Conservation (phyloP, 148 eudicot species). For the Rhododendron molle region DNA sequence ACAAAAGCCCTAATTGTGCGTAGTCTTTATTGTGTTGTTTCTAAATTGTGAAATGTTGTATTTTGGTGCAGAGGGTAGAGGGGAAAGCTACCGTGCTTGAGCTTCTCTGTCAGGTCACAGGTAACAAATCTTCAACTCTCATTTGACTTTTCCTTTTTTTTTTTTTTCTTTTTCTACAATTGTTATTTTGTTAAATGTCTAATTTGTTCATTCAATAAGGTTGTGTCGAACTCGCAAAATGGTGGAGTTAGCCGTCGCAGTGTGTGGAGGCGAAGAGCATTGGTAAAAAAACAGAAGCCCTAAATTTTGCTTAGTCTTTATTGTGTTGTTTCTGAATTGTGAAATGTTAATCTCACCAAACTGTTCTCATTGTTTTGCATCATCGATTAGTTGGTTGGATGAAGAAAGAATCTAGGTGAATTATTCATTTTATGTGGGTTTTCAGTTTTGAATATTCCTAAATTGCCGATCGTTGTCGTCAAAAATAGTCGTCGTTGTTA, state of each 20-base stretch:
- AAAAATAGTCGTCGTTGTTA: conserved; percentile 8
- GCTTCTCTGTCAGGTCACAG: conserved; percentile 29
- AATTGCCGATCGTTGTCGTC: too few relatives aligned
- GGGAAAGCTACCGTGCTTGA: conserved; percentile 13
- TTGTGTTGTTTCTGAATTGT: neutral
- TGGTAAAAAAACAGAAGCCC: conserved; percentile 35
- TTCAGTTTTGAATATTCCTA: too few relatives aligned
- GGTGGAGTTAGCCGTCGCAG: conserved; percentile 37
- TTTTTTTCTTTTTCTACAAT: neutral
- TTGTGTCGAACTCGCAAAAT: conserved; percentile 25
- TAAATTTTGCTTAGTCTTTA: neutral
- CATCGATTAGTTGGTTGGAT: neutral
- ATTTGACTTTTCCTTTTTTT: neutral
- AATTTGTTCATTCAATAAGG: conserved; percentile 21
- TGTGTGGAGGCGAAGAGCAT: conserved; percentile 87
- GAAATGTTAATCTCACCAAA: neutral
- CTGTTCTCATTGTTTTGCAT: neutral
- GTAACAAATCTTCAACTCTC: conserved; percentile 17
- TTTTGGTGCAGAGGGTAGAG: conserved; percentile 30
- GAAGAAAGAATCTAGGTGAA: too few relatives aligned
- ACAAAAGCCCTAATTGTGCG: neutral
- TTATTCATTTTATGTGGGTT: too few relatives aligned
- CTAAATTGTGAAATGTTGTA: neutral
- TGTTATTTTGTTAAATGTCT: neutral
- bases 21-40: neutral